Percentiles rank a stretch among this genome's conserved stretches.
Evolutionary conservation across 495 filamentous ascomycete species (phyloP).

Genomic region (Talaromyces stipitatus): DNA sequence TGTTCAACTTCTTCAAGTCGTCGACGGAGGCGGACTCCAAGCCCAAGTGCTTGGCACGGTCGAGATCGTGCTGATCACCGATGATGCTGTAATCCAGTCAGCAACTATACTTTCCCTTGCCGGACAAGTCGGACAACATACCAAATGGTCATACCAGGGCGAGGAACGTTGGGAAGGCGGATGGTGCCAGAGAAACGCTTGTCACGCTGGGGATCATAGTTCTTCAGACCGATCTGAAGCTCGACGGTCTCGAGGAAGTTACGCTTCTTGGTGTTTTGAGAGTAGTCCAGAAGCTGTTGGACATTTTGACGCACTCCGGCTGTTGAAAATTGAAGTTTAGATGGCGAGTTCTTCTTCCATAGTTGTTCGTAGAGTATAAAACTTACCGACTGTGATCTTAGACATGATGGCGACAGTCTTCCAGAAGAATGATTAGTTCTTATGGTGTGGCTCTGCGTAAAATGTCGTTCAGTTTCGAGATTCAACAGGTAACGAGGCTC

Average conservation of each 20-base stretch:
- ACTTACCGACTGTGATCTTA: conserved; percentile 79
- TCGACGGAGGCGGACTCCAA: conserved; percentile 96
- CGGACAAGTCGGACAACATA: conserved; percentile 27
- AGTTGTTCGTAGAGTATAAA: background rate
- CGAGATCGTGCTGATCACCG: conserved; percentile 99
- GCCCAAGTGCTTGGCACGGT: conserved; percentile 96
- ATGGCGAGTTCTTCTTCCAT: background rate
- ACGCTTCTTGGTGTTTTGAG: conserved; percentile 94
- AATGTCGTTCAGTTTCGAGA: conserved; percentile 18
- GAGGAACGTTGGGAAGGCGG: conserved; percentile 81
- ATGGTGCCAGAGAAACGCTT: conserved; percentile 99
- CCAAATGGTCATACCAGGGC: conserved; percentile 93
- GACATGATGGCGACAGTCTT: conserved; percentile 65
- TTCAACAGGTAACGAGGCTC: background rate
- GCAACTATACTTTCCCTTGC: no score
- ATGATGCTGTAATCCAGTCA: conserved; percentile 55
- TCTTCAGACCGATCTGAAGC: conserved; percentile 99
- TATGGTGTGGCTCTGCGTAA: conserved; percentile 65
- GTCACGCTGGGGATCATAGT: conserved; percentile 99
- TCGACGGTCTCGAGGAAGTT: conserved; percentile 93
- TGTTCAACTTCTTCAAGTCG: conserved; percentile 99
- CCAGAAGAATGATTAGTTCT: conserved; percentile 49
- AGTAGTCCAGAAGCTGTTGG: conserved; percentile 84
- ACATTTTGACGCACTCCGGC: conserved; percentile 96
- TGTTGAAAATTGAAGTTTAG: conserved; percentile 28